phyloP scores from a whole-genome alignment of 106 monocot species.

The Xerophyta viscosa region DNA sequence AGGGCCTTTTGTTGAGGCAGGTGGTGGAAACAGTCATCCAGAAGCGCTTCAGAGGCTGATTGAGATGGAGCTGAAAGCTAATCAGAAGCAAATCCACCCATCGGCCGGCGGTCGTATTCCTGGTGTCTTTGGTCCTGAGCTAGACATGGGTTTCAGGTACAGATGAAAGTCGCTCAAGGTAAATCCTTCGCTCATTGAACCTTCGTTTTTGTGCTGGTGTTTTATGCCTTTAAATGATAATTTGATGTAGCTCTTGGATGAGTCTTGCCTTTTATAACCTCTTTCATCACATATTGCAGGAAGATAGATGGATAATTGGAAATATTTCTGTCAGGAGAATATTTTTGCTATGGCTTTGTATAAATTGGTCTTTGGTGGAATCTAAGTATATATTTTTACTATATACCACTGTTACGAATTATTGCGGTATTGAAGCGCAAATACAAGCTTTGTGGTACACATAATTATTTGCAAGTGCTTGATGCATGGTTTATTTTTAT shows the following conservation, averaged over 20 bases:
- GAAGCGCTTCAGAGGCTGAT: slow-evolving; percentile 46
- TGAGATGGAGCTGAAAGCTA: slow-evolving; percentile 53
- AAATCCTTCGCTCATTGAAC: background rate
- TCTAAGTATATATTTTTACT: too few relatives aligned
- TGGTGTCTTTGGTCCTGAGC: slow-evolving; percentile 33
- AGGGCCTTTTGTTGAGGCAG: slow-evolving; percentile 15
- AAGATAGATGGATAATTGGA: too few relatives aligned
- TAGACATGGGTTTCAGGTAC: slow-evolving; percentile 46
- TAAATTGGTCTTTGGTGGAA: too few relatives aligned
- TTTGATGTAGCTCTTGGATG: background rate
- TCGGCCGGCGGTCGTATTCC: slow-evolving; percentile 16
- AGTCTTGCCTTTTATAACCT: background rate
- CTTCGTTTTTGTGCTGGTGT: background rate
- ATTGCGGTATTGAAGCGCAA: too few relatives aligned
- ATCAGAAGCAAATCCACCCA: slow-evolving; percentile 33
- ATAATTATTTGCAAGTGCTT: too few relatives aligned
- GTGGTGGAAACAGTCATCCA: slow-evolving; percentile 18
- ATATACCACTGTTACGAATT: too few relatives aligned
- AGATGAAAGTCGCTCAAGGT: slow-evolving; percentile 14
- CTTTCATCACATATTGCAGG: background rate
- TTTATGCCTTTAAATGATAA: background rate
- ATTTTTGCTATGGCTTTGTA: too few relatives aligned
- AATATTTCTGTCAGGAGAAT: too few relatives aligned
- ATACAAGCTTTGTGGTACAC: too few relatives aligned
- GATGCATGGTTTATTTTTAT: too few relatives aligned